Base-by-base conservation (phyloP, 331 rosid species). In the Spiraea crenata region DNA sequence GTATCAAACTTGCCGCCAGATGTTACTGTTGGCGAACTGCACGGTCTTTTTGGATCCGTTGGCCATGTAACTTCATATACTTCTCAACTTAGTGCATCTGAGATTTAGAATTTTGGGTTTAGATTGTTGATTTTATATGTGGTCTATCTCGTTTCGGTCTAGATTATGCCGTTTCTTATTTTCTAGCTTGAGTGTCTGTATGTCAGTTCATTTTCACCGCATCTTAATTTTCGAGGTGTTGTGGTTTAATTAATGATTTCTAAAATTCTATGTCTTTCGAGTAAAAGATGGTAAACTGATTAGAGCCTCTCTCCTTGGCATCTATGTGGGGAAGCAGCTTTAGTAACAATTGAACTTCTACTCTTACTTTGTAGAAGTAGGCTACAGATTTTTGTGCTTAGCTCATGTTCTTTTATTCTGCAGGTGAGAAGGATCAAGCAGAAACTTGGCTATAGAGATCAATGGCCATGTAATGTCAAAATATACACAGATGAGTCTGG, bases 391-490 rank as follows among this genome's bases (percentile, higher is more conserved):
- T 48, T 13, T 4, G 9, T 10, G 37, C 66, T 70, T 57, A 57
- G 47, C 65, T 70, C 15, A 70, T n/a, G 19, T 45, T 25, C 39
- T 10, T 40, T 45, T 44, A 38, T 61, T 56, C 25, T 74, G 37
- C 70, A 95, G 99, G 96, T 95, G 82, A 97, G 96, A 79, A 91
- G 97, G 77, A 95, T 95, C 82, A 95, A 95, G 76, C 99, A 95
- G 80, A 95, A 95, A 81, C 89, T 97, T 74, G 99, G 99, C 9
- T 95, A 95, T 77, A 95, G 89, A 79, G 99, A 95, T 80, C 99
- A 95, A 75, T 95, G 99, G 99, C 99, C 99, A 52, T 95, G 83
- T 81, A 95, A 95, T 75, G 87, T 95, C 65, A 95, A 87, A 81
- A 87, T 95, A 63, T 95, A 95, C 84, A 89, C 96, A 0, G 99